phyloP scores from a whole-genome alignment of 1,139 yeast species.

The Taphrina confusa region DNA sequence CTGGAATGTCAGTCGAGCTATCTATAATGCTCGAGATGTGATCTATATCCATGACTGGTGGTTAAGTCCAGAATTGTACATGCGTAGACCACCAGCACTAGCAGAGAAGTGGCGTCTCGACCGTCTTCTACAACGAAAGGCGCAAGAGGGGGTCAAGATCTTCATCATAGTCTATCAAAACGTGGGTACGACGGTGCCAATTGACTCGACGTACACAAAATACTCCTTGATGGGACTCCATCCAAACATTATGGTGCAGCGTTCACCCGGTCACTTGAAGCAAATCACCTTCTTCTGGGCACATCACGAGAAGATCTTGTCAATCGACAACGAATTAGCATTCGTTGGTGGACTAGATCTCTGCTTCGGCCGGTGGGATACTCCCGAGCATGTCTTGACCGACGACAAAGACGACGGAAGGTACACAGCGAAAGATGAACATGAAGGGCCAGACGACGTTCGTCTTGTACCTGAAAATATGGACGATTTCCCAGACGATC shows the following conservation, averaged over 20 bases:
- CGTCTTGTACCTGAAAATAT: slow-evolving; percentile 46
- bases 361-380: slow-evolving; percentile 93
- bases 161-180: slow-evolving; percentile 93
- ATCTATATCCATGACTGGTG: slow-evolving; percentile 98
- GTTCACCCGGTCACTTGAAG: slow-evolving; percentile 92
- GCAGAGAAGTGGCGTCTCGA: slow-evolving; percentile 94
- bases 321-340: slow-evolving; percentile 83
- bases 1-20: slow-evolving; percentile 93
- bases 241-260: slow-evolving; percentile 80
- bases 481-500: slow-evolving; percentile 43
- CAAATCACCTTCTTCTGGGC: slow-evolving; percentile 98
- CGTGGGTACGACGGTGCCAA: slow-evolving; percentile 89
- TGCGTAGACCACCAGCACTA: slow-evolving; percentile 92
- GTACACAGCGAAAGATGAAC: background rate
- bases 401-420: slow-evolving; percentile 57
- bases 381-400: slow-evolving; percentile 86
- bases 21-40: slow-evolving; percentile 91
- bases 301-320: slow-evolving; percentile 90
- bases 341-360: slow-evolving; percentile 94
- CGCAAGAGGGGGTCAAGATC: slow-evolving; percentile 91
- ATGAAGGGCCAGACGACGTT: slow-evolving; percentile 24
- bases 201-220: slow-evolving; percentile 91
- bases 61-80: slow-evolving; percentile 89
- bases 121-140: slow-evolving; percentile 81
- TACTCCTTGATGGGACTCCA: slow-evolving; percentile 85